Evolutionary conservation across 1,284 basidiomycete species (phyloP), one percentile per base, ranked within the genome.

Genomic region (Cryptococcus maquisensis): DNA sequence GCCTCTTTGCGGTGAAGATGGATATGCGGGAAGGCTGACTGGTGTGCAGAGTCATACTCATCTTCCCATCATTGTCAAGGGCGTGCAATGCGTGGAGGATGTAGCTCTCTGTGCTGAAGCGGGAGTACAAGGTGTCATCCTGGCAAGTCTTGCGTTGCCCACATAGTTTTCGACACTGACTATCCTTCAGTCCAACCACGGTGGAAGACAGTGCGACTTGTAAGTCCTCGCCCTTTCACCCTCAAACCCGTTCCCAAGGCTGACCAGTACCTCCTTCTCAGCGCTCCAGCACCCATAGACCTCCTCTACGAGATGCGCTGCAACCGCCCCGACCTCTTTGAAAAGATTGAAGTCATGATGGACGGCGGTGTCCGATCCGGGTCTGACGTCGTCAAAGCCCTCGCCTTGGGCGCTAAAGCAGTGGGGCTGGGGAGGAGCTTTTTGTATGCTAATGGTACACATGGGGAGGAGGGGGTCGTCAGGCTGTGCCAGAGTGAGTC

Each of bases 391-490:
- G 73, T 83, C 55, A 83, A 82, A 66, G 81, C 81, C 3, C 65
- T 83, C 1, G 79, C 79, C 8, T 67, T 83, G 12, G 82, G 82
- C 12, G 82, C 82, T 0, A 82, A 77, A 56, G 81, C 78, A 1
- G 80, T 82, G 0, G 82, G 82, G 0, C 51, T 83, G 3, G 82
- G 82, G 0, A 69, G 81, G 23, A 76, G 80, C 9, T 80, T 81
- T 68, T 61, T 82, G 26, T 80, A 77, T 55, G 80, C 79, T 1
- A 80, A 81, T 63, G 75, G 75, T 1, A 78, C 79, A 2, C 80
- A 81, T 54, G 81, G 81, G 5, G 73, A 80, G 60, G 77, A 77
- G 35, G 81, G 81, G 1, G 80, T 80, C 1, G 69, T 70, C 47
- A 70, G 77, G 47, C 75, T 79, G 1, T 77, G 79, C 40, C 68